These are phyloP conservation scores for Arxiozyma telluris DNA, from an alignment of 1,139 yeast species.

Conservation along the genomic window DNA sequence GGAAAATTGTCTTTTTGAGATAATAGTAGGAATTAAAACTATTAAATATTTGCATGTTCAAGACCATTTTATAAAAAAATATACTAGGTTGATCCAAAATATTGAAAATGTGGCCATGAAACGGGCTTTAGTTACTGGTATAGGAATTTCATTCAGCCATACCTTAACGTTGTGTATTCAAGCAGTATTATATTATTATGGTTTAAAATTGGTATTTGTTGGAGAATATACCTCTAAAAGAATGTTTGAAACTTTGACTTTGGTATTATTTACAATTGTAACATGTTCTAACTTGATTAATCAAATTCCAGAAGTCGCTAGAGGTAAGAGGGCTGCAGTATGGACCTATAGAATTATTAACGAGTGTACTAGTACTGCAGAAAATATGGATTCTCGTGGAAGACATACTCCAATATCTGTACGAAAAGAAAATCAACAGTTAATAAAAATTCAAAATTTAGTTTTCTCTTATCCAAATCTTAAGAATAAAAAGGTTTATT, in stretches of 20 bases:
- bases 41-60: constrained; percentile 50
- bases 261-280: constrained; percentile 64
- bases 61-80: constrained; percentile 37
- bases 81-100: constrained; percentile 27
- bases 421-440: constrained; percentile 14
- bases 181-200: constrained; percentile 65
- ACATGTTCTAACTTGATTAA: constrained; percentile 51
- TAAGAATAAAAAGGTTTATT: constrained; percentile 30
- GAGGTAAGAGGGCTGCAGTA: constrained; percentile 68
- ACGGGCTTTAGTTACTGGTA: constrained; percentile 45
- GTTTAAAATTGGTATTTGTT: constrained; percentile 55
- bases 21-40: constrained; percentile 52
- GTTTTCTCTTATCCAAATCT: constrained; percentile 41
- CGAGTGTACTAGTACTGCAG: constrained; percentile 8
- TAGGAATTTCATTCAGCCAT: constrained; percentile 53
- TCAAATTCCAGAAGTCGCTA: constrained; percentile 65
- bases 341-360: constrained; percentile 42
- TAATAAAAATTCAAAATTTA: constrained; percentile 38
- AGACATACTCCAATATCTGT: constrained; percentile 16
- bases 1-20: constrained; percentile 51
- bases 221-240: constrained; percentile 47
- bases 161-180: constrained; percentile 53
- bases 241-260: constrained; percentile 59
- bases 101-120: constrained; percentile 34
- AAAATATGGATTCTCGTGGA: constrained; percentile 6